Conservation (phyloP, 495 filamentous ascomycete genomes). For the Tuber microsphaerosporum region DNA sequence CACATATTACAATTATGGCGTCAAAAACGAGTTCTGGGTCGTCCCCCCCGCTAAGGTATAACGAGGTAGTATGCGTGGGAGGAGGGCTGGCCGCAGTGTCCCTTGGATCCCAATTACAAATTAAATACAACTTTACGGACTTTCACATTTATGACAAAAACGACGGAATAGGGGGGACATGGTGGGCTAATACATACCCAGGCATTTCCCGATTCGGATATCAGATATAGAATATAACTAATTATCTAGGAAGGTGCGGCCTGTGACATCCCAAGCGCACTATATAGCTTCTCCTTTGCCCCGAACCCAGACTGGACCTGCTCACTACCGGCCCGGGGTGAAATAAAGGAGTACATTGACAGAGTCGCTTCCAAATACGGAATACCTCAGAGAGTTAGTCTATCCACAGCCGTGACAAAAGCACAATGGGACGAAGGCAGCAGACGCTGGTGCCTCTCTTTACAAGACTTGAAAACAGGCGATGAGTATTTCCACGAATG, state of each 20-base stretch:
- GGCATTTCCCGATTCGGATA: not conserved
- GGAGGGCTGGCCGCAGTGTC: constrained; percentile 10
- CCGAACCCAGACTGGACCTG: constrained; percentile 47
- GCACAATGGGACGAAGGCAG: constrained; percentile 46
- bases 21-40: not conserved
- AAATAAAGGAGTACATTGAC: constrained; percentile 49
- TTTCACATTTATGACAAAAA: constrained; percentile 15
- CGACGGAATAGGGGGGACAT: constrained; percentile 9
- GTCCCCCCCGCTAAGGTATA: not conserved
- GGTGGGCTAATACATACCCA: constrained; percentile 15
- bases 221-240: not conserved
- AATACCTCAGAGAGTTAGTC: constrained; percentile 46
- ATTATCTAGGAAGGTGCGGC: not conserved
- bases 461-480: constrained; percentile 38
- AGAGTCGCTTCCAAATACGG: constrained; percentile 46
- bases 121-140: not conserved
- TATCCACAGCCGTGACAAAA: constrained; percentile 44
- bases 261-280: constrained; percentile 15
- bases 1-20: not conserved
- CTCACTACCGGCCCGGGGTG: constrained; percentile 44
- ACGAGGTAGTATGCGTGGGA: constrained; percentile 3
- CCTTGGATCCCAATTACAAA: constrained; percentile 9
- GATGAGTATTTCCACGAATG: constrained; percentile 43
- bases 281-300: constrained; percentile 51
- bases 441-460: constrained; percentile 46